phyloP scores from a whole-genome alignment of 2,329 filamentous ascomycete species.

The Aspergillus vadensis region DNA sequence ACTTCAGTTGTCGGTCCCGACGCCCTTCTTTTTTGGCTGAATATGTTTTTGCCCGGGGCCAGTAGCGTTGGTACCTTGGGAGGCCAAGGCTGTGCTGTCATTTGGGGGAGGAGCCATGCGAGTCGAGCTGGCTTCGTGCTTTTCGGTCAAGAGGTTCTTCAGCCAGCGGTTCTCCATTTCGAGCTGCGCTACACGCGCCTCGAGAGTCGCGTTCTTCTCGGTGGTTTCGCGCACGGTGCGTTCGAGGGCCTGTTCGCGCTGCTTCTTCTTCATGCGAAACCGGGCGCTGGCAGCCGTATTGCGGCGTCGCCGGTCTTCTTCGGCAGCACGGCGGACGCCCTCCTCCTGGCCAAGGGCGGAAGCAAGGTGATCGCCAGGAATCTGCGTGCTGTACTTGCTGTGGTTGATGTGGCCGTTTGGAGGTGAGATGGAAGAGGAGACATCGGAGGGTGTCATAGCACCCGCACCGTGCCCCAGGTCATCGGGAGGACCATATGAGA shows the following conservation, averaged over 20 bases:
- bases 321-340: slow-evolving; percentile 70
- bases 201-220: slow-evolving; percentile 73
- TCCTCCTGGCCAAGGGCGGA: slow-evolving; percentile 65
- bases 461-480: slow-evolving; percentile 39
- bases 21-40: slow-evolving; percentile 44
- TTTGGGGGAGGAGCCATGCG: slow-evolving; percentile 29
- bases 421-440: slow-evolving; percentile 46
- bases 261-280: slow-evolving; percentile 95
- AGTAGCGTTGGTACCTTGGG: slow-evolving; percentile 21
- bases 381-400: slow-evolving; percentile 44
- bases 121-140: slow-evolving; percentile 57
- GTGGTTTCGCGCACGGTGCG: slow-evolving; percentile 79
- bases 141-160: slow-evolving; percentile 78
- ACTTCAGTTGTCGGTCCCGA: slow-evolving; percentile 35
- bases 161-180: slow-evolving; percentile 83
- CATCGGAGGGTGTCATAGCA: slow-evolving; percentile 43
- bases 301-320: slow-evolving; percentile 85
- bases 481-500: slow-evolving; percentile 39
- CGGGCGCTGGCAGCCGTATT: slow-evolving; percentile 87
- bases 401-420: slow-evolving; percentile 44
- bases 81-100: slow-evolving; percentile 26
- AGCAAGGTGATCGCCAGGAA: slow-evolving; percentile 44
- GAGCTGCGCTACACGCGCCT: slow-evolving; percentile 73
- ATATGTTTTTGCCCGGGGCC: slow-evolving; percentile 40
- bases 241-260: slow-evolving; percentile 83